Evolutionary conservation across 768 basidiomycete genomes (phyloP).

Genomic region (Pisolithus orientalis): DNA sequence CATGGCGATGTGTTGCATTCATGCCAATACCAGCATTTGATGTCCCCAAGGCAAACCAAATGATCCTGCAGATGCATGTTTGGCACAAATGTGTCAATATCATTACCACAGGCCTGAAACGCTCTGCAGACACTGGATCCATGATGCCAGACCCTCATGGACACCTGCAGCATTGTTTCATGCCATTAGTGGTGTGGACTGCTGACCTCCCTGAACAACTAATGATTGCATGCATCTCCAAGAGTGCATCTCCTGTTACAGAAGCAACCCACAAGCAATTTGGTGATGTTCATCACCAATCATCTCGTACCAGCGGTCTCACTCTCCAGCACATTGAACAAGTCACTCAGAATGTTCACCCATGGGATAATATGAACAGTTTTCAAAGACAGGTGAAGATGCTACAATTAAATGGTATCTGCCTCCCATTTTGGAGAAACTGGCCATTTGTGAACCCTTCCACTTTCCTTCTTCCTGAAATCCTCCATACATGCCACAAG

Average conservation of each 20-base stretch:
- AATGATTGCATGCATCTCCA: no score
- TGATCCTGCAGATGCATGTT: conserved; percentile 19
- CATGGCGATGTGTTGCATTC: conserved; percentile 22
- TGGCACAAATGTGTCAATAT: conserved; percentile 28
- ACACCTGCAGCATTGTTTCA: background rate
- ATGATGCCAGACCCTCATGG: conserved; percentile 21
- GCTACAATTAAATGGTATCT: no score
- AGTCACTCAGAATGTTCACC: background rate
- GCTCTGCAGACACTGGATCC: conserved; percentile 18
- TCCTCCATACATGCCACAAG: background rate
- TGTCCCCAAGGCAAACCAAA: conserved; percentile 11
- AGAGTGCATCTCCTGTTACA: no score
- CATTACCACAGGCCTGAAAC: conserved; percentile 22
- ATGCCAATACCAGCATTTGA: conserved; percentile 25
- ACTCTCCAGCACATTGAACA: background rate
- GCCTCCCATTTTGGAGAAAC: background rate
- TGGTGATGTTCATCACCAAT: no score
- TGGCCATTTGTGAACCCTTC: background rate
- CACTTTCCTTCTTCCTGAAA: background rate
- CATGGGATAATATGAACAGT: background rate
- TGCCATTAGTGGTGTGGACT: background rate
- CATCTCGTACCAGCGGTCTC: background rate
- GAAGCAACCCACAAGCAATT: no score
- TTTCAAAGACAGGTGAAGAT: background rate
- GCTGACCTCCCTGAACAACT: no score